A percentile compares a stretch with the other conserved stretches of the same genome.
Evolutionary conservation across 2,329 filamentous ascomycete species (phyloP).

Genomic region (Ampelomyces quisqualis): DNA sequence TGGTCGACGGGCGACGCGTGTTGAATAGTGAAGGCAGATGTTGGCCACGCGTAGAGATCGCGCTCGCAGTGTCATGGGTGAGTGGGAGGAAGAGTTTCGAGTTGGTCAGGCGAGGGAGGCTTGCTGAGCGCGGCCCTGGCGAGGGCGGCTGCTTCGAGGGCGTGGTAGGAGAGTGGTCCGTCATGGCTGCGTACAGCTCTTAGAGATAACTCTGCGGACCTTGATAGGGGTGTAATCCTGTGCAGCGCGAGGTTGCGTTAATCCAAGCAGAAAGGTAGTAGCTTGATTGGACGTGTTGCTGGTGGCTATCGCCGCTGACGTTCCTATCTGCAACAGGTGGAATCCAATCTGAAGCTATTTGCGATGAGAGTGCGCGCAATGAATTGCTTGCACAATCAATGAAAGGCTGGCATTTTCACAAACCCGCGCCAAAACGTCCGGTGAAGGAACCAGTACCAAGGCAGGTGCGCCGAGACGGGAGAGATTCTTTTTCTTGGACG

Average conservation of each 20-base stretch:
- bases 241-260: conserved; percentile 1
- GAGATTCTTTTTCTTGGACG: conserved; percentile 14
- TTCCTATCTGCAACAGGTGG: background rate
- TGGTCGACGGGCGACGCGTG: conserved; percentile 33
- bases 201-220: conserved; percentile 2
- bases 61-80: conserved; percentile 34
- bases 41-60: conserved; percentile 49
- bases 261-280: background rate
- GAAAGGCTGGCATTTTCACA: background rate
- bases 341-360: conserved; percentile 1
- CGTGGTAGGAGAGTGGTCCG: conserved; percentile 19
- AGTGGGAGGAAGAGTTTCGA: conserved; percentile 48
- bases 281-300: background rate
- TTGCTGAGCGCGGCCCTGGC: conserved; percentile 24
- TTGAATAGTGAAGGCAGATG: conserved; percentile 43
- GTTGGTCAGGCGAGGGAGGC: conserved; percentile 36
- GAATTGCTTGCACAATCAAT: background rate
- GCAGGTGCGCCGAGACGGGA: conserved; percentile 22
- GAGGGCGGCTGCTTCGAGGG: conserved; percentile 21
- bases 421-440: conserved; percentile 4
- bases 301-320: conserved; percentile 2
- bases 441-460: conserved; percentile 13
- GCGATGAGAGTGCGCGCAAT: background rate
- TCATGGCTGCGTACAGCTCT: conserved; percentile 13
- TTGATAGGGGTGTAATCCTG: conserved; percentile 1